Conservation (phyloP, 768 basidiomycete genomes). For the Boletus reticuloceps region DNA sequence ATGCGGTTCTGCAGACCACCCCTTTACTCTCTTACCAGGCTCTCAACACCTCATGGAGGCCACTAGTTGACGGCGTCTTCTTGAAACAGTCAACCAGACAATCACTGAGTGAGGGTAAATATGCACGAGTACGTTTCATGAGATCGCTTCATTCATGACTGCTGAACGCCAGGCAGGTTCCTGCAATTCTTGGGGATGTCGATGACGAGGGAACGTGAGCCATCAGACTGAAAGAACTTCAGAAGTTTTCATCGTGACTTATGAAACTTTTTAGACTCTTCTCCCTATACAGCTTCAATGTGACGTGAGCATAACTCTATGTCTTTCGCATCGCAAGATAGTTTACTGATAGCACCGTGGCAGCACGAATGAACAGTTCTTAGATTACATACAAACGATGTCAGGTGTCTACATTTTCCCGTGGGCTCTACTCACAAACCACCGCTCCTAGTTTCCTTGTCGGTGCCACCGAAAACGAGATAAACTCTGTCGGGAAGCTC, state of each 20-base stretch:
- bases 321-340: not conserved
- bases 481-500: not conserved
- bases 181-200: not conserved
- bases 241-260: not conserved
- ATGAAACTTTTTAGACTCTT: slow-evolving; percentile 21
- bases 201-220: slow-evolving; percentile 5
- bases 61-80: slow-evolving; percentile 5
- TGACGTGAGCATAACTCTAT: slow-evolving; percentile 20
- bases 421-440: not conserved
- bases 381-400: slow-evolving; percentile 6
- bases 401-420: not conserved
- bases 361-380: not conserved
- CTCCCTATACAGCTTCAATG: slow-evolving; percentile 13
- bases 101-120: slow-evolving; percentile 26
- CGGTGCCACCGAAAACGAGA: slow-evolving; percentile 5
- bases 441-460: slow-evolving; percentile 6
- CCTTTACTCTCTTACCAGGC: slow-evolving; percentile 11
- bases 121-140: slow-evolving; percentile 22
- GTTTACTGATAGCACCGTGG: not conserved
- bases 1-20: slow-evolving; percentile 9
- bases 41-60: slow-evolving; percentile 9
- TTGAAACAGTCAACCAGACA: not conserved
- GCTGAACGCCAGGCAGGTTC: not conserved
- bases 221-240: not conserved
- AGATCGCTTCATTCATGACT: not conserved